Evolutionary conservation across 2,329 filamentous ascomycete species (phyloP), one percentile per base, ranked within the genome.

Genomic region (Hypoxylon rubiginosum): DNA sequence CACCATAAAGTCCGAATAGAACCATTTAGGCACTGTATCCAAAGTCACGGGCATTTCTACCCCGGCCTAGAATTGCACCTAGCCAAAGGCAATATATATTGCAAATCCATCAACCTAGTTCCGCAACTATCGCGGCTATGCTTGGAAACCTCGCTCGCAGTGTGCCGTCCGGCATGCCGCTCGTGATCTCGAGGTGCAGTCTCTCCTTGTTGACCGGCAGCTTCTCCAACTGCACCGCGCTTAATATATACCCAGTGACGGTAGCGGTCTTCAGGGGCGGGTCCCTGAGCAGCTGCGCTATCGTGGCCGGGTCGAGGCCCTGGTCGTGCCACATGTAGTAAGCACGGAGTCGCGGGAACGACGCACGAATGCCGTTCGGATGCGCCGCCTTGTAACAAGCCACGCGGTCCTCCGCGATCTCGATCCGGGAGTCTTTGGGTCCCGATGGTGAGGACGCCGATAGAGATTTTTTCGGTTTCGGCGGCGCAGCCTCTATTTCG

Each of bases 311-410:
- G 0, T 75, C 69, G 17, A 91, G 79, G 11, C 81, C 78, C 7
- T 82, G 75, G 61, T 88, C 83, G 58, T 88, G 81, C 91, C 91
- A 93, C 19, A 93, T 77, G 68, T 84, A 86, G 72, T 92, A 92
- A 0, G 88, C 83, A 13, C 87, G 83, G 1, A 92, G 76, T 1
- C 78, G 74, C 1, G 81, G 70, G 2, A 61, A 17, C 11, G 34
- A 45, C 2, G 71, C 68, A 17, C 52, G 58, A 17, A 61, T 15
- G 13, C 45, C 24, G 7, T 58, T 62, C 1, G 65, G 71, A 54
- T 71, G 78, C 5, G 74, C 73, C 7, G 73, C 68, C 13, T 76
- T 79, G 70, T 84, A 84, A 17, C 78, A 67, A 1, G 72, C 54
- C 4, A 79, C 72, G 68, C 79, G 77, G 6, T 74, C 66, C 17